Evolutionary conservation across 306 rosid species (phyloP), one percentile per base, ranked within the genome.

Genomic region (Begonia fuchsioides): DNA sequence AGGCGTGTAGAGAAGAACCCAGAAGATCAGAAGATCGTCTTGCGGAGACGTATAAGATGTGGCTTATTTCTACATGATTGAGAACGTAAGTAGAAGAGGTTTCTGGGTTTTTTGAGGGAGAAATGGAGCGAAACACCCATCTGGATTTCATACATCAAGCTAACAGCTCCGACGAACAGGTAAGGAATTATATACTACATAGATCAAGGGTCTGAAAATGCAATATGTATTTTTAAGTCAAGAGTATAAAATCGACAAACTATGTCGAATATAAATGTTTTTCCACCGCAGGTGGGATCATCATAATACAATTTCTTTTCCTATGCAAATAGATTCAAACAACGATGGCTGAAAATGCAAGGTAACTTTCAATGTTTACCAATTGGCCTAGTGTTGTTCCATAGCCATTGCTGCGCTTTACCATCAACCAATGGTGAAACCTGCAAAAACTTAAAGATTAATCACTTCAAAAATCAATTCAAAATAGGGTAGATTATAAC

Each of bases 1-100:
- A 64, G 54, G 88, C 94, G 64, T 88, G 96, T 59, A 88, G 65
- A 51, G 94, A 80, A 76, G 81, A 78, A 54, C 93, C 88, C 59
- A 78, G 66, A 45, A 38, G 67, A 39, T 72, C 73, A 59, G 60
- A 41, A 17, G 79, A 52, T 49, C 71, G 55, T 67, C 65, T 76
- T 43, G 80, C 94, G 47, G 88, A 83, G 18, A 53, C 17, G 4
- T 86, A 68, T 38, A 83, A 76, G 47, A 80, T 58, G 11, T 54
- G 71, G 56, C 69, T 75, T 47, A 70, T 18, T 43, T 78, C 70
- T 47, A 57, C 59, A 55, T 73, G 70, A 72, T 71, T 65, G 69
- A 77, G 77, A 64, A 73, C 51, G 50, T 60, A 60, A 52, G 26
- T 45, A 16, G 94, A 51, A 47, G 72, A 53, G 55, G 74, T 32